Base-by-base conservation (phyloP, 192 early-diverging fungal genomes). In the Coemansia sp. region DNA sequence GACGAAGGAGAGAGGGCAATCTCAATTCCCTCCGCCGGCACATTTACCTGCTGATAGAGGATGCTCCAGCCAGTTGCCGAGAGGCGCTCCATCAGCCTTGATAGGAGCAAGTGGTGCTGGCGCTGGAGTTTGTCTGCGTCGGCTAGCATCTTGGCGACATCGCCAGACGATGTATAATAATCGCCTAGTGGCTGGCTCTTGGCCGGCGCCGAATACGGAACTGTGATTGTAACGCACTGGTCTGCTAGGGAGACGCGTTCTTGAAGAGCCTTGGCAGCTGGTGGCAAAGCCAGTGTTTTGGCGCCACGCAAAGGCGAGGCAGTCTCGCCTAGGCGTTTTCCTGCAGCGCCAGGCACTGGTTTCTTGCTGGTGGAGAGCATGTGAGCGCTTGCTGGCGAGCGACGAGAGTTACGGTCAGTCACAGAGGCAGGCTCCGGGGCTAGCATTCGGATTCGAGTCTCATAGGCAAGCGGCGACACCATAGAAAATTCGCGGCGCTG, bases 1-100 rank as follows among this genome's bases (percentile, higher is more conserved):
- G 77, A 71, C 14, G 65, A 64, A 13, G 77, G 77, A 0, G 77
- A 43, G 33, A 80, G 57, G 16, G 68, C 77, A 33, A 80, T 65
- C 14, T 68, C 68, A 3, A 80, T 43, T 26, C 68, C 59, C 35
- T 67, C 61, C 3, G 55, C 47, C 2, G 66, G 72, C 11, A 2
- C 31, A 20, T 35, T 55, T 2, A 71, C 13, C 6, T 70, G 72
- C 18, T 50, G 65, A 47, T 72, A 75, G 53, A 75, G 65, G 10
- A 75, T n/a, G 8, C 56, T 39, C 77, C 77, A 80, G 26, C 69
- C 69, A 6, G 77, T 58, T 6, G 47, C 69, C 10, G 72, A 69
- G n/a, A 79, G 60, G 0, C 65, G 68, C 66, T 80, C 77, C 16
- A 74, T 28, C 21, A 80, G 68, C 42, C 77, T 37, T 1, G 58